phyloP scores from a whole-genome alignment of 768 basidiomycete genomes.

The Trametes maxima region DNA sequence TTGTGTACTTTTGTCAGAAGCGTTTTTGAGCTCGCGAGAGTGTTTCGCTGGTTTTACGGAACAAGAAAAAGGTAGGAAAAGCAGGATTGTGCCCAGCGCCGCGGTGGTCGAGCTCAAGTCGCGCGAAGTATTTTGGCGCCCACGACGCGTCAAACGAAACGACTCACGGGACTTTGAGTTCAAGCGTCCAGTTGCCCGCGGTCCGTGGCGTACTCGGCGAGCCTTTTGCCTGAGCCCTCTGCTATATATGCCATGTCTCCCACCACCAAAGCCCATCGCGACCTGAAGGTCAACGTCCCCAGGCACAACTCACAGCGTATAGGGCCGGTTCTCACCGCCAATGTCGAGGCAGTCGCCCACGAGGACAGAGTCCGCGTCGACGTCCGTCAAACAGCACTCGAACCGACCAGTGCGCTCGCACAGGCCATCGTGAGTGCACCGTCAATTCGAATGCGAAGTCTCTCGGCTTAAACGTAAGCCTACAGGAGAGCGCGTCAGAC shows the following conservation, averaged over 20 bases:
- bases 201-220: background rate
- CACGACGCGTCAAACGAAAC: constrained; percentile 16
- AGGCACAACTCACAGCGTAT: constrained; percentile 76
- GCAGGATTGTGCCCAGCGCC: background rate
- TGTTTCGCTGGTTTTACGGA: too few relatives aligned
- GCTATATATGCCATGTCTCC: constrained; percentile 51
- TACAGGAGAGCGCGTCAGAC: constrained; percentile 74
- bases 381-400: constrained; percentile 62
- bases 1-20: background rate
- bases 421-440: constrained; percentile 63
- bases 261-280: constrained; percentile 51
- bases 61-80: background rate
- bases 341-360: constrained; percentile 59
- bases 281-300: constrained; percentile 67
- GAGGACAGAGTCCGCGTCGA: constrained; percentile 53
- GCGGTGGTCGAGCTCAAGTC: constrained; percentile 21
- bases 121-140: constrained; percentile 12
- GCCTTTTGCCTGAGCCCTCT: background rate
- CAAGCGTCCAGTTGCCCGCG: background rate
- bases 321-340: constrained; percentile 59
- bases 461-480: background rate
- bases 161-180: background rate
- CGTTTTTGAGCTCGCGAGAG: background rate
- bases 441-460: background rate
- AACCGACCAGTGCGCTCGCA: constrained; percentile 49